phyloP scores from a whole-genome alignment of 2,329 filamentous ascomycete genomes.

The Endocalyx cinctus region DNA sequence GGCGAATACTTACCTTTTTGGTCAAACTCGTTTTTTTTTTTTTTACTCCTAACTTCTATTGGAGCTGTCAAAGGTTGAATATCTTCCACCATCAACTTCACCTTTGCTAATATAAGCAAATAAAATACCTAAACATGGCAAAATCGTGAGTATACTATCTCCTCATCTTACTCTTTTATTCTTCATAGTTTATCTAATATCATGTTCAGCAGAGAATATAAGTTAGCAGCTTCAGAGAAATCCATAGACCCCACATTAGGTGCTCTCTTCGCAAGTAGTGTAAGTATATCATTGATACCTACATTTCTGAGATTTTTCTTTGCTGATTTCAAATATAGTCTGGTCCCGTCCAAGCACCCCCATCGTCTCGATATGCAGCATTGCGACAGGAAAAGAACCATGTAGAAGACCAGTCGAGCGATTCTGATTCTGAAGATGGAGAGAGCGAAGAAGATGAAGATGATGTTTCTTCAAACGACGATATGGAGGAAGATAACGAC shows the following conservation, averaged over 20 bases:
- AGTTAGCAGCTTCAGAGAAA: conserved; percentile 42
- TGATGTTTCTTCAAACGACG: conserved; percentile 31
- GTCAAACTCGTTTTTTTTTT: too few species aligned
- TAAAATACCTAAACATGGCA: conserved; percentile 19
- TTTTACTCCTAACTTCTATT: background rate
- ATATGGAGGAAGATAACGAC: conserved; percentile 34
- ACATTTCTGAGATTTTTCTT: too few species aligned
- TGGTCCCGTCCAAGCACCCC: conserved; percentile 45
- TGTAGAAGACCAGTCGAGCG: conserved; percentile 18
- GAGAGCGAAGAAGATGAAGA: conserved; percentile 28
- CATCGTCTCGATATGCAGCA: conserved; percentile 40
- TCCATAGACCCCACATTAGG: conserved; percentile 64
- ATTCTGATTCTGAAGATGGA: conserved; percentile 13
- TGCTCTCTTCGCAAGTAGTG: conserved; percentile 68
- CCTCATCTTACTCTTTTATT: background rate
- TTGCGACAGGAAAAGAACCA: conserved; percentile 31
- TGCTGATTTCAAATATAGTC: too few species aligned
- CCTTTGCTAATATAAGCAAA: background rate
- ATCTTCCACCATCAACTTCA: background rate
- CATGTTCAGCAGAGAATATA: conserved; percentile 29
- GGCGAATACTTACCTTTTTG: too few species aligned
- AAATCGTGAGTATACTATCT: conserved; percentile 21
- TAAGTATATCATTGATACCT: too few species aligned
- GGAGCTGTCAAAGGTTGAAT: background rate
- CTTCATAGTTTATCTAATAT: conserved; percentile 10